Evolutionary conservation across 805 yeast genomes (phyloP).

Genomic region (Suhomyces sp.): DNA sequence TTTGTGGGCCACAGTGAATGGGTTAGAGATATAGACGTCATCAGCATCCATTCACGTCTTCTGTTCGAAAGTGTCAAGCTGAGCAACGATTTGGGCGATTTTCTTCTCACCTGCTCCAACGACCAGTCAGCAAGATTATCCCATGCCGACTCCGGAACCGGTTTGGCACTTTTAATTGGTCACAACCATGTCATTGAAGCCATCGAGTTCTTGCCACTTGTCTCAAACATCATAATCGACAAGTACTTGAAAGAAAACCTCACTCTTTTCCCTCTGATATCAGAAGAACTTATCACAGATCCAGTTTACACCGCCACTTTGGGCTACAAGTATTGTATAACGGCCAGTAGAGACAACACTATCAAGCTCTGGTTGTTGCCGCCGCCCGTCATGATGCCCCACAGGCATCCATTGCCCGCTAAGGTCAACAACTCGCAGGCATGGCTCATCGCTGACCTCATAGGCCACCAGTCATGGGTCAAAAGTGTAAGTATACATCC

Average conservation of each 20-base stretch:
- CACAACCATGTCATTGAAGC: conserved; percentile 84
- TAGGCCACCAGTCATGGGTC: conserved; percentile 89
- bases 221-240: conserved; percentile 49
- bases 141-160: conserved; percentile 64
- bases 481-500: conserved; percentile 70
- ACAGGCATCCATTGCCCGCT: conserved; percentile 55
- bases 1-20: conserved; percentile 84
- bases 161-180: conserved; percentile 64
- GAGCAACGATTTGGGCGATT: conserved; percentile 47
- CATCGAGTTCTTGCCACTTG: conserved; percentile 60
- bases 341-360: conserved; percentile 76
- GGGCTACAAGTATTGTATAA: conserved; percentile 70
- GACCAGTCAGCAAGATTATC: conserved; percentile 73
- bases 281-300: conserved; percentile 27
- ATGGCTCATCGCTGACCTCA: conserved; percentile 50
- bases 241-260: conserved; percentile 32
- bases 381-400: conserved; percentile 55
- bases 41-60: conserved; percentile 15
- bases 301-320: conserved; percentile 28
- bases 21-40: conserved; percentile 66
- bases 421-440: conserved; percentile 55
- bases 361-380: conserved; percentile 79
- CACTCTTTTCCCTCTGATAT: conserved; percentile 31
- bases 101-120: conserved; percentile 68
- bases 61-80: conserved; percentile 10